Evolutionary conservation across 2,329 filamentous ascomycete genomes (phyloP).

Genomic region (Scytalidium lignicola): DNA sequence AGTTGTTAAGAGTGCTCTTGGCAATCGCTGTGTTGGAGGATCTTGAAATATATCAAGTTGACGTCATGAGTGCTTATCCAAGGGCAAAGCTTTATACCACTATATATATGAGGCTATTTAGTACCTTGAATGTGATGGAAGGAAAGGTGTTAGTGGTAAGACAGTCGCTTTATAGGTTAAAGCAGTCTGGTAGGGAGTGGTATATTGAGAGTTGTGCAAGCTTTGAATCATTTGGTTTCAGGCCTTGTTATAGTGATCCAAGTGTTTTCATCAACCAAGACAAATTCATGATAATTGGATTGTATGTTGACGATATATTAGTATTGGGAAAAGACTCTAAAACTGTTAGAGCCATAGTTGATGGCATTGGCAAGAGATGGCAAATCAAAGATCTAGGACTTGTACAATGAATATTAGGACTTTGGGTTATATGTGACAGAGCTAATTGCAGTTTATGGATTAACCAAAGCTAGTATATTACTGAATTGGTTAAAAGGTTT

Average conservation of each 20-base stretch:
- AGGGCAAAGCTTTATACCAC: background rate
- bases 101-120: background rate
- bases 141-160: background rate
- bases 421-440: background rate
- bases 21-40: background rate
- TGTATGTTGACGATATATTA: conserved; percentile 6
- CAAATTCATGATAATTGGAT: background rate
- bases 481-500: too few species aligned
- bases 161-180: background rate
- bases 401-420: conserved; percentile 1
- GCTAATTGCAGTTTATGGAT: background rate
- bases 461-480: conserved; percentile 1
- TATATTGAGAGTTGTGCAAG: background rate
- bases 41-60: background rate
- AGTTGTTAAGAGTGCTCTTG: background rate
- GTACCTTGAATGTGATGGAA: background rate
- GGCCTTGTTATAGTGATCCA: background rate
- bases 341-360: background rate
- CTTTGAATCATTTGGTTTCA: background rate
- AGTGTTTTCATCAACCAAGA: background rate
- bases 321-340: background rate
- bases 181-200: background rate
- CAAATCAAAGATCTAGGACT: conserved; percentile 5
- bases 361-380: background rate
- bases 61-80: background rate